Base-by-base conservation (phyloP, 2,329 filamentous ascomycete species). In the Tolypocladium album region DNA sequence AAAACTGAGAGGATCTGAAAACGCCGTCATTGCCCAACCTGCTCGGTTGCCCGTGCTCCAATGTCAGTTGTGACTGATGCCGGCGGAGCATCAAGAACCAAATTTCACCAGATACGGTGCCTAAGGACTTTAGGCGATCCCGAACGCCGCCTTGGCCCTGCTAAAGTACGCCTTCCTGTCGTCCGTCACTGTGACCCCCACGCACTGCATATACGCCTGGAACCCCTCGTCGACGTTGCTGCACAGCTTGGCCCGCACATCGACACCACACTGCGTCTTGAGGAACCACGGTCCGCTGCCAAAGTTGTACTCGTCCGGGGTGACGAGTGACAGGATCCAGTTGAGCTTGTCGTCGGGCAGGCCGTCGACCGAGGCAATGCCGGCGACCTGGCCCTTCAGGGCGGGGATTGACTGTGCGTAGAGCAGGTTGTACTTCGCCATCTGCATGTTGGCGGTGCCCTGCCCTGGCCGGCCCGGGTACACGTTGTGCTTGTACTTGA, bases 401-500 rank as follows among this genome's bases (percentile, higher is more conserved):
- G 61, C 76, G 1, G 71, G 64, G 58, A 83, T 69, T 12, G 68
- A 71, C 59, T 72, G 66, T n/a, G 79, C 82, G 67, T 82, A 84
- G 61, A 71, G 1, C 2, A 76, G 62, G 67, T 82, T 82, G 71
- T 63, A 81, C 2, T 59, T 50, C 40, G 72, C 63, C 72, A 73
- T 73, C 67, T 82, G 80, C 79, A 83, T 80, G 70, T 82, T 82
- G 62, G 75, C 76, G 1, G 89, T 92, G 31, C 89, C 89, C 71
- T 92, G 88, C 11, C 89, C 89, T 0, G 86, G 79, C 0, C 74
- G 68, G n/a, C 79, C 81, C 63, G 76, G 75, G 40, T 58, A 64
- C 66, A 85, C 76, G 74, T 92, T 90, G 71, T 79, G 81, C 73
- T 87, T 89, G 80, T 83, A 92, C 67, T 82, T 79, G 75, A 92